Base-by-base conservation (phyloP, 441 rosid species). In the Corymbia calophylla region DNA sequence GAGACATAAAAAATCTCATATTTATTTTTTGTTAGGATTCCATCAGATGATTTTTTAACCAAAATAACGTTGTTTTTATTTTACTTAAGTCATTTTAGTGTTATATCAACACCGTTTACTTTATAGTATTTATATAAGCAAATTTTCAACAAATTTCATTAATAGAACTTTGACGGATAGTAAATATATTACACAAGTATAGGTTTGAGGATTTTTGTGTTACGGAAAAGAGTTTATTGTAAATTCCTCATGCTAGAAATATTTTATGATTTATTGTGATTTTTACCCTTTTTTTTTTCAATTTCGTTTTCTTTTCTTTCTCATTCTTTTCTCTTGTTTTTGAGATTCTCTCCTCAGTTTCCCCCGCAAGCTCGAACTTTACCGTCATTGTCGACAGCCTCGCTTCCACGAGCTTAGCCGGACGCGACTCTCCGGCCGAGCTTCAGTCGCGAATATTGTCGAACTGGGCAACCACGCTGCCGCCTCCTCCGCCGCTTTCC, bases 21-120 rank as follows among this genome's bases (percentile, higher is more conserved):
- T 39, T 56, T 58, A 58, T 58, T 10, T 13, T 58, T 14, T 0
- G 0, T 58, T 2, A 58, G 25, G 23, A 3, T 1, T 58, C 9
- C 29, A 23, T 14, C 25, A 25, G n/a, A 58, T 58, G 64, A 25
- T 3, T 0, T 58, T 58, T 25, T 0, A 1, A 2, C 1, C 1
- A 25, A 58, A 58, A 10, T 25, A 58, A 2, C 14, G 25, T 25
- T 14, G 25, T 58, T 58, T 56, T 58, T 9, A 23, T 58, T 58
- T 58, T 4, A 23, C 25, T 1, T 58, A 9, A 58, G n/a, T 58
- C 25, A 58, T 4, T 13, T 58, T 23, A 25, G 14, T 2, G 0
- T 2, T 0, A 9, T 58, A 58, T 25, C 14, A 58, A 58, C 17
- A 9, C 25, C 0, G 0, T 25, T 58, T 58, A 58, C 14, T 1